phyloP scores from a whole-genome alignment of 164 flowering plant species.

The Stephania japonica region DNA sequence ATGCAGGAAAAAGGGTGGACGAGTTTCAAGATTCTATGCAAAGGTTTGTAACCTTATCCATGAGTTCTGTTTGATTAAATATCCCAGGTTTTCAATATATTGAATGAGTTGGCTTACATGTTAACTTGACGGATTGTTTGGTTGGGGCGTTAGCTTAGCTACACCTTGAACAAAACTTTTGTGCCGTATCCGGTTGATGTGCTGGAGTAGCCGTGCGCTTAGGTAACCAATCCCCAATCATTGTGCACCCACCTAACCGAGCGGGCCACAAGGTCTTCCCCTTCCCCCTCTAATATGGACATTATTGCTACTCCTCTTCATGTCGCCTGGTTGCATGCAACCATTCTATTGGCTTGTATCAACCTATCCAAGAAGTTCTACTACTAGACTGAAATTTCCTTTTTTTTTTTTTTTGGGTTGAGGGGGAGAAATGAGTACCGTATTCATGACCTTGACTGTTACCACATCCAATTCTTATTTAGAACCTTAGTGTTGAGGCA shows the following conservation, averaged over 20 bases:
- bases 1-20: slow-evolving; percentile 55
- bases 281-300: not conserved
- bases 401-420: too few species aligned
- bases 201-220: too few species aligned
- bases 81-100: not conserved
- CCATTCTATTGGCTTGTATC: not conserved
- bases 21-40: slow-evolving; percentile 85
- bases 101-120: not conserved
- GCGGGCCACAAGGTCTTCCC: not conserved
- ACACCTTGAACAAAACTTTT: too few species aligned
- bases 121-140: not conserved
- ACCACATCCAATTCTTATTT: not conserved
- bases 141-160: too few species aligned
- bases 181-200: too few species aligned
- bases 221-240: too few species aligned
- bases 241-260: too few species aligned
- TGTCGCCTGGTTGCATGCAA: not conserved
- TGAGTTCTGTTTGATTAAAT: slow-evolving; percentile 9
- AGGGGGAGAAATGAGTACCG: not conserved
- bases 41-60: slow-evolving; percentile 44
- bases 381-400: not conserved
- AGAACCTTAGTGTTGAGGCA: not conserved
- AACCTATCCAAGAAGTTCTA: not conserved
- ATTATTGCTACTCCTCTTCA: not conserved
- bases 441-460: not conserved